Conservation (phyloP, 352 stramenopile species). For the Pythium vanterpoolii region DNA sequence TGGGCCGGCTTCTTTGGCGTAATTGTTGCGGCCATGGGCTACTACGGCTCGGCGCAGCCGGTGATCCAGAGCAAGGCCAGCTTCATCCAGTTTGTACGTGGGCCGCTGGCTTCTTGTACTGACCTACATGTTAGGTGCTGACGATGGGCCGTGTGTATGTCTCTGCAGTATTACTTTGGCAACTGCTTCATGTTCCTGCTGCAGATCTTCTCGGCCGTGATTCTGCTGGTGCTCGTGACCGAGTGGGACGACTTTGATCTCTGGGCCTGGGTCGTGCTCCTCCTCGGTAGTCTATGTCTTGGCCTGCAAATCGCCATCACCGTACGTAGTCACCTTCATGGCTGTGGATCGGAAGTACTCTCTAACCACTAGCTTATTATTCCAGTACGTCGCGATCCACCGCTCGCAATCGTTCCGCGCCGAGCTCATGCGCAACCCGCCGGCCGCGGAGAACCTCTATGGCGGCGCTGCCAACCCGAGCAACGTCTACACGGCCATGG, state of each 20-base stretch:
- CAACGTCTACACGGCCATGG: conserved; percentile 69
- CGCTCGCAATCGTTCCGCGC: conserved; percentile 73
- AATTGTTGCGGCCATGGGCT: conserved; percentile 77
- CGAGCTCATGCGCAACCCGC: conserved; percentile 82
- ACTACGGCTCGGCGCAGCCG: conserved; percentile 78
- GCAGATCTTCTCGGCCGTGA: conserved; percentile 64
- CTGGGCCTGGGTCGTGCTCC: conserved; percentile 68
- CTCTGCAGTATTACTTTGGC: conserved; percentile 77
- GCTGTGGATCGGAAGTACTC: background rate
- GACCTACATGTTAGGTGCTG: background rate
- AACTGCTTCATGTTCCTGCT: conserved; percentile 86
- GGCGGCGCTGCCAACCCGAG: conserved; percentile 31
- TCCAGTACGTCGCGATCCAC: conserved; percentile 72
- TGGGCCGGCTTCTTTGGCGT: conserved; percentile 74
- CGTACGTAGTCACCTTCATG: conserved; percentile 20
- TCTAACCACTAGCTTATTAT: background rate
- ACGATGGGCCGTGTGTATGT: background rate
- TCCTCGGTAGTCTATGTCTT: conserved; percentile 68
- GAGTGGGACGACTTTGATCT: conserved; percentile 76
- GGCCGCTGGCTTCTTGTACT: background rate
- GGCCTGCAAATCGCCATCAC: conserved; percentile 70
- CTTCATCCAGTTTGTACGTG: conserved; percentile 84
- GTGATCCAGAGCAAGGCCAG: conserved; percentile 87
- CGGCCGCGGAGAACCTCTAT: conserved; percentile 75
- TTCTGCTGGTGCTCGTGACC: conserved; percentile 71